phyloP scores from a whole-genome alignment of 2,329 filamentous ascomycete genomes.

The Colletotrichum sp. region DNA sequence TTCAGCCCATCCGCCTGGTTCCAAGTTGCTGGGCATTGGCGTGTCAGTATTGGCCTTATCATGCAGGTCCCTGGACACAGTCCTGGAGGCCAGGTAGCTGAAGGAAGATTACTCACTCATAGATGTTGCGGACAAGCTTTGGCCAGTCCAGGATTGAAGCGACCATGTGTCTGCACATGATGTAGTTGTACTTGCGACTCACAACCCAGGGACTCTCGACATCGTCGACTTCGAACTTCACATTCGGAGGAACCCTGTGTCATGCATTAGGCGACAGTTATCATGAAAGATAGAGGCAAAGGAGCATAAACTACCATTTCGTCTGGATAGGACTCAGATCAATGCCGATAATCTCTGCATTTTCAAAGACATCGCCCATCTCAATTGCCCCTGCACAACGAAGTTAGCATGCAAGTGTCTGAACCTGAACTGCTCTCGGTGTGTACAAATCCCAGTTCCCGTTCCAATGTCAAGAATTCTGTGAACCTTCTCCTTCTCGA shows the following conservation, averaged over 20 bases:
- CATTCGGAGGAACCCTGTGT: constrained; percentile 24
- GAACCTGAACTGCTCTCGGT: background rate
- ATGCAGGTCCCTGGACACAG: too few species aligned
- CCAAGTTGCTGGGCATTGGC: background rate
- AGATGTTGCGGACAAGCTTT: background rate
- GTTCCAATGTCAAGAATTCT: background rate
- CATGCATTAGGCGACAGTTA: too few species aligned
- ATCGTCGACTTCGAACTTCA: constrained; percentile 30
- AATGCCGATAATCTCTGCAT: background rate
- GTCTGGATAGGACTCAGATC: constrained; percentile 9
- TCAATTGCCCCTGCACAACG: background rate
- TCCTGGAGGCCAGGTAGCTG: too few species aligned
- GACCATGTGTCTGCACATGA: constrained; percentile 29
- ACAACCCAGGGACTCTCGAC: constrained; percentile 6
- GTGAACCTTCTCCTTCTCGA: constrained; percentile 24
- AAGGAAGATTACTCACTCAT: background rate
- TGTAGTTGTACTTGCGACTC: background rate
- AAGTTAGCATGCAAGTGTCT: background rate
- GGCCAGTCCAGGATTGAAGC: constrained; percentile 32
- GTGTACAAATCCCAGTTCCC: background rate
- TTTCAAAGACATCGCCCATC: background rate
- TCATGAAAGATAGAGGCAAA: too few species aligned
- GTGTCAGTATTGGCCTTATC: too few species aligned
- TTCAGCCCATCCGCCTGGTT: constrained; percentile 3
- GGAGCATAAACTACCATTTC: background rate